phyloP scores from a whole-genome alignment of 257 asterid genomes.

The Solanum piurae region DNA sequence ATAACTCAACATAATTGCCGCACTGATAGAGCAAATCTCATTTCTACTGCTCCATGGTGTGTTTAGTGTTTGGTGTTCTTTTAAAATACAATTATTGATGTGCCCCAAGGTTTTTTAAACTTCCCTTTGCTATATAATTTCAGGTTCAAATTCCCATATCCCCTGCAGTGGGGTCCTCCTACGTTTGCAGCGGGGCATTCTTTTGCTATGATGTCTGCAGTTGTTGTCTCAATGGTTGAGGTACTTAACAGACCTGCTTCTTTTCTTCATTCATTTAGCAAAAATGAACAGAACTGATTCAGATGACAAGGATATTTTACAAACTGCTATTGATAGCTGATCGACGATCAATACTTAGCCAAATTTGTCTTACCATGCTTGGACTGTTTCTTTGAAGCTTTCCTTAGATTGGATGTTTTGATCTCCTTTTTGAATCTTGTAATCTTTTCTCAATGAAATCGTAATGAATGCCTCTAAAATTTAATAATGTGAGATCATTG shows the following conservation, averaged over 20 bases:
- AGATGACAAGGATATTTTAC: neutral
- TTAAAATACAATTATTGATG: neutral
- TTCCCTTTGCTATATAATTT: neutral
- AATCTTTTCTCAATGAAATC: neutral
- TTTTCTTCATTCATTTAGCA: neutral
- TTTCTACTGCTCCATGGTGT: constrained; percentile 93
- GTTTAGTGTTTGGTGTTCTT: neutral
- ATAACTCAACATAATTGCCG: constrained; percentile 73
- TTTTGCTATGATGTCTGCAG: constrained; percentile 98
- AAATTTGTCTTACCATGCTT: neutral
- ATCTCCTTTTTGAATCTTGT: neutral
- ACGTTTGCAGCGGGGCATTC: constrained; percentile 86
- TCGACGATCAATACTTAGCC: neutral
- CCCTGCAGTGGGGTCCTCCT: constrained; percentile 98
- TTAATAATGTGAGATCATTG: neutral
- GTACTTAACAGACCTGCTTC: constrained; percentile 20
- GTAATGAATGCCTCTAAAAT: neutral
- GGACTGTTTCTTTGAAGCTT: neutral
- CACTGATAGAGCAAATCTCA: constrained; percentile 73
- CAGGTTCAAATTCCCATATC: constrained; percentile 96
- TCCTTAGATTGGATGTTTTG: neutral
- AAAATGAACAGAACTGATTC: neutral
- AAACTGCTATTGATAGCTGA: neutral
- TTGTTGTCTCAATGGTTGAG: constrained; percentile 98
- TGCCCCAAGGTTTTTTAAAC: neutral